Percentiles rank a stretch among this genome's conserved stretches.
phyloP scores from a whole-genome alignment of 352 stramenopile genomes.

The Phytophthora citricola region DNA sequence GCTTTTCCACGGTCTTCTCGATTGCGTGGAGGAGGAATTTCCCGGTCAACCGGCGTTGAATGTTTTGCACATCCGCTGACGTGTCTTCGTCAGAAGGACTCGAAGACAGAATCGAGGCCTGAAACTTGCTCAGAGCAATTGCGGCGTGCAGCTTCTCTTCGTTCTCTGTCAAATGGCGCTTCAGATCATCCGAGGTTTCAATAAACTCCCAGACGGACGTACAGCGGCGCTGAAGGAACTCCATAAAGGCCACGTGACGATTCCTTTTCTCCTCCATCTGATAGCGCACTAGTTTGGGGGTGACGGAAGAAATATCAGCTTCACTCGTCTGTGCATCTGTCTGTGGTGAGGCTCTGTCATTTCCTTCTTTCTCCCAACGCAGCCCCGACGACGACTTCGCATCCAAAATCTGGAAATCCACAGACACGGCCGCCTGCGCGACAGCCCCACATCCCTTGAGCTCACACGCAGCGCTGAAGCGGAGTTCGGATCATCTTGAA shows the following conservation, averaged over 20 bases:
- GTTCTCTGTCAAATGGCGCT: constrained; percentile 62
- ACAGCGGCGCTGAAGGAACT: constrained; percentile 74
- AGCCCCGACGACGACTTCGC: constrained; percentile 82
- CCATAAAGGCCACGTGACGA: constrained; percentile 63
- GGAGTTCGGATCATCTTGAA: constrained; percentile 58
- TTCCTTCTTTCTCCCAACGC: constrained; percentile 66
- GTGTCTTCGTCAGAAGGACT: constrained; percentile 28
- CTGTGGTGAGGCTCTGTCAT: constrained; percentile 20
- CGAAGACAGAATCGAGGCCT: constrained; percentile 58
- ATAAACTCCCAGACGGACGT: constrained; percentile 67
- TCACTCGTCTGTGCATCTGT: constrained; percentile 17
- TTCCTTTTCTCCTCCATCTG: constrained; percentile 84
- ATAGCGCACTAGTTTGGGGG: constrained; percentile 86
- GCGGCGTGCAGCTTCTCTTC: constrained; percentile 83
- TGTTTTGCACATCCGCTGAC: constrained; percentile 29
- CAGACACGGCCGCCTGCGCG: constrained; percentile 63
- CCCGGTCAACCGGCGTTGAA: constrained; percentile 55
- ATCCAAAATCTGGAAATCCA: constrained; percentile 81
- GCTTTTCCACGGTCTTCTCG: constrained; percentile 70
- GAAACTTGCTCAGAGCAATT: constrained; percentile 80
- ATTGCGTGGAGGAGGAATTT: constrained; percentile 81
- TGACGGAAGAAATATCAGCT: constrained; percentile 50
- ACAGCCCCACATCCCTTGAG: constrained; percentile 49
- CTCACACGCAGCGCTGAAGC: constrained; percentile 52
- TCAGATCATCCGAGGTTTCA: constrained; percentile 55